phyloP scores from a whole-genome alignment of 495 filamentous ascomycete genomes.

The Tuber calosporum region DNA sequence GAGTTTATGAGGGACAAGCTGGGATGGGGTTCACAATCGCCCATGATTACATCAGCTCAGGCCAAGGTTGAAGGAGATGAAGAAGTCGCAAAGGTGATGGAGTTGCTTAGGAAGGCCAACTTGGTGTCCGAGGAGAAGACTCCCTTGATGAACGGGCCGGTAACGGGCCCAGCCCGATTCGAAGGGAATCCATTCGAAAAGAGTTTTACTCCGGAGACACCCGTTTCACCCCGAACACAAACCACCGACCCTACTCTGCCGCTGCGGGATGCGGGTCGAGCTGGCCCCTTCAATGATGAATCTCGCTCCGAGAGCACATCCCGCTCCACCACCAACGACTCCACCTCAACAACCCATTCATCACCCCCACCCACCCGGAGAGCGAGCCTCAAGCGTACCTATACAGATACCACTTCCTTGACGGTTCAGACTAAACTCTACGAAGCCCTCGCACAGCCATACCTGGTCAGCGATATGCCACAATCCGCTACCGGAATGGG shows the following conservation, averaged over 20 bases:
- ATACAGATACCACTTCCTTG: slow-evolving; percentile 68
- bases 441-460: slow-evolving; percentile 83
- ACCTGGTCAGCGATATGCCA: slow-evolving; percentile 49
- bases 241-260: neutral
- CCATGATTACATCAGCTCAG: slow-evolving; percentile 63
- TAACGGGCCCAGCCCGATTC: slow-evolving; percentile 44
- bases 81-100: slow-evolving; percentile 84
- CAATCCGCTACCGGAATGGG: slow-evolving; percentile 40
- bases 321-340: slow-evolving; percentile 53
- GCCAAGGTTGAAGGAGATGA: slow-evolving; percentile 72
- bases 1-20: slow-evolving; percentile 96
- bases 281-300: slow-evolving; percentile 13
- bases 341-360: slow-evolving; percentile 49
- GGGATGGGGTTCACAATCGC: slow-evolving; percentile 64
- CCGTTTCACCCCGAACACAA: slow-evolving; percentile 23
- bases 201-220: slow-evolving; percentile 42
- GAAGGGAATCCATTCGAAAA: slow-evolving; percentile 43
- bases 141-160: slow-evolving; percentile 47
- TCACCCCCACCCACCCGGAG: slow-evolving; percentile 54
- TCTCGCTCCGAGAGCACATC: slow-evolving; percentile 49
- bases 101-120: slow-evolving; percentile 71
- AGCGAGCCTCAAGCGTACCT: slow-evolving; percentile 74
- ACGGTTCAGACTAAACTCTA: slow-evolving; percentile 75
- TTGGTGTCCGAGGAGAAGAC: slow-evolving; percentile 48
- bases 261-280: neutral